These are phyloP conservation scores for Cladosporium halotolerans DNA, from an alignment of 2,329 filamentous ascomycete genomes.

Conservation along the genomic window DNA sequence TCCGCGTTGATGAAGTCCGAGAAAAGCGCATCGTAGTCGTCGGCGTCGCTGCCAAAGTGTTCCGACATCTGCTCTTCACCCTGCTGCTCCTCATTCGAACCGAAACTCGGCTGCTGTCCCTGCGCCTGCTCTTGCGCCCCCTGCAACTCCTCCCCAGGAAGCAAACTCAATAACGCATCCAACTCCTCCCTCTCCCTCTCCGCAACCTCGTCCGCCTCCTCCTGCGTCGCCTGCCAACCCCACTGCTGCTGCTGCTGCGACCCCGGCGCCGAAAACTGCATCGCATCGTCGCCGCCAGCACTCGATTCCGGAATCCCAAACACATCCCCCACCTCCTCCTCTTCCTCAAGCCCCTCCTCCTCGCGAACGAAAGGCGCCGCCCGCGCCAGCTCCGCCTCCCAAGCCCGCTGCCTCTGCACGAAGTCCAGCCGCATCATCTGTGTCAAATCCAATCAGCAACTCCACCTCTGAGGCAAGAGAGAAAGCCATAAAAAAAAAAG, in stretches of 20 bases:
- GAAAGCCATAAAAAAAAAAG: too few species aligned
- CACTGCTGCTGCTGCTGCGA: not conserved
- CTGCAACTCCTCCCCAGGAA: conserved; percentile 27
- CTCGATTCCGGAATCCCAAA: conserved; percentile 14
- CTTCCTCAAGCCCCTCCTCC: conserved; percentile 19
- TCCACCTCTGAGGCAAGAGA: not conserved
- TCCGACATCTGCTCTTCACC: conserved; percentile 17
- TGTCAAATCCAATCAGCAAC: conserved; percentile 1
- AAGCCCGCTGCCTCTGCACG: conserved; percentile 36
- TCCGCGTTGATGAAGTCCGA: conserved; percentile 49
- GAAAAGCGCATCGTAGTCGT: conserved; percentile 58
- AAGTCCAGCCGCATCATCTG: conserved; percentile 46
- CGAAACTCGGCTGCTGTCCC: conserved; percentile 2
- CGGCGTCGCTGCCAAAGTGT: conserved; percentile 49
- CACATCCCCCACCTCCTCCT: conserved; percentile 13
- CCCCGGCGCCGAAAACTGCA: conserved; percentile 14
- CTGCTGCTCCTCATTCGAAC: conserved; percentile 22
- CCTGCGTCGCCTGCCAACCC: conserved; percentile 17
- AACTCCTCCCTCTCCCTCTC: conserved; percentile 40
- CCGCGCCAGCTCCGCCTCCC: conserved; percentile 39
- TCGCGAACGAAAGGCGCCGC: conserved; percentile 38
- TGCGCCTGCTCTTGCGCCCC: conserved; percentile 9
- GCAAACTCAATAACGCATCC: conserved; percentile 39
- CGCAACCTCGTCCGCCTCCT: conserved; percentile 36
- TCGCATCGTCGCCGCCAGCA: conserved; percentile 7